Base-by-base conservation (phyloP, 345 rosid genomes). In the Pugionium cornutum region DNA sequence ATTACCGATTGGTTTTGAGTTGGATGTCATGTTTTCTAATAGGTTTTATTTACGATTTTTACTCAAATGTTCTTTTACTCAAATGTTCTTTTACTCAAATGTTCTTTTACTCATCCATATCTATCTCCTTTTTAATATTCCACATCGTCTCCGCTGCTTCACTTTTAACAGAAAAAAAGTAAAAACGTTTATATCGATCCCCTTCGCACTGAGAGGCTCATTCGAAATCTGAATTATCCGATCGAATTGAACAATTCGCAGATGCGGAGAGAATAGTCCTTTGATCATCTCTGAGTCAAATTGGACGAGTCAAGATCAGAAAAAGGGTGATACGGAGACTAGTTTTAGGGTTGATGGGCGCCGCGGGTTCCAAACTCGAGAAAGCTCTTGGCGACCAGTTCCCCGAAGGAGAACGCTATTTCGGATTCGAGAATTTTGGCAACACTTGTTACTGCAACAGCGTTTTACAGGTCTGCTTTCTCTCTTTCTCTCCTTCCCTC, bases 321-420 rank as follows among this genome's bases (percentile, higher is more conserved):
- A 58, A 37, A 2, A 74, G 68, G 74, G 82, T 76, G 69, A 31
- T 69, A 58, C 67, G 71, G 45, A 56, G 43, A 65, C 30, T 64
- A 64, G 68, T 59, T 37, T n/a, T 67, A 74, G 66, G 62, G 64
- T 52, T 73, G 27, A 94, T 94, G 99, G 99, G 99, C 8, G 97
- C 95, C 50, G 95, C 97, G 45, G 99, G 97, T 54, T 94, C 99
- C 44, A 94, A 87, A 80, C 97, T 94, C 71, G 99, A 94, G 91
- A 94, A 94, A 77, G 99, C 99, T 73, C 84, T 94, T 35, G 97
- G 99, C 76, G 99, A 94, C 79, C 96, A 89, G 80, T 94, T 94
- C 74, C 99, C 99, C 7, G 99, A 94, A 81, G 99, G 99, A 53
- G 97, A 94, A 72, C 91, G 97, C 11, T 94, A 90, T 80, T 94